Percentiles rank a stretch among this genome's conserved stretches.
These are phyloP conservation scores for Phanerodontia chrysosporium DNA, from an alignment of 768 basidiomycete species.

Conservation along the genomic window DNA sequence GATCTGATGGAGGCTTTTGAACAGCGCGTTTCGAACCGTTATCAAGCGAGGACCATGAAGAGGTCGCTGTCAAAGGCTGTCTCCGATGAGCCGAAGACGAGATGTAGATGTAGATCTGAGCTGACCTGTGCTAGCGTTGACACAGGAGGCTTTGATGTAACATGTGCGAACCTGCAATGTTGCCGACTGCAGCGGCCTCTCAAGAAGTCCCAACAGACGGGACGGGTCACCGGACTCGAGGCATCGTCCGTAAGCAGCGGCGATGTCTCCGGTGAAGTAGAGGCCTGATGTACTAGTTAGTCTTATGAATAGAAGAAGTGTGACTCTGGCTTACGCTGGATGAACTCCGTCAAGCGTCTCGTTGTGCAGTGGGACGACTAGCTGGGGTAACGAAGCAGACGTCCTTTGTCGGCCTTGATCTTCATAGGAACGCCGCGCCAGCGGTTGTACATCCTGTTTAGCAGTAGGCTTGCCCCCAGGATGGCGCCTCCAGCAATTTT, in stretches of 20 bases:
- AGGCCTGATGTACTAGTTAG: no score
- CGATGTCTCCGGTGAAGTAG: neutral
- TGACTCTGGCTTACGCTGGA: neutral
- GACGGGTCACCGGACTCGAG: neutral
- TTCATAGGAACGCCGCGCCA: no score
- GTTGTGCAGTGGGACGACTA: neutral
- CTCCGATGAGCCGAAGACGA: no score
- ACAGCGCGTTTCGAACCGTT: neutral
- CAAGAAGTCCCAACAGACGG: neutral
- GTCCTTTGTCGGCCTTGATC: neutral
- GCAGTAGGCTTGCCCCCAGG: neutral
- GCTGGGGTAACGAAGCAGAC: neutral
- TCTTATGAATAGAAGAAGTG: no score
- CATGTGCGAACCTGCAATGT: neutral
- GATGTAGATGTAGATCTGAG: no score
- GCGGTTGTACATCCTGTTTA: neutral
- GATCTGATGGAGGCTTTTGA: neutral
- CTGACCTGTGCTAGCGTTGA: no score
- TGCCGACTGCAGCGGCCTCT: neutral
- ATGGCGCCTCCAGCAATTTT: conserved; percentile 1
- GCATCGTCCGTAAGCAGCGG: neutral
- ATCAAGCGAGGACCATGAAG: neutral
- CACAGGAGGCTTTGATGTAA: neutral
- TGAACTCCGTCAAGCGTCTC: neutral
- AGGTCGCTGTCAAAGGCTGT: neutral